Base-by-base conservation (phyloP, 2,329 filamentous ascomycete species). In the Albophoma yamanashiensis region DNA sequence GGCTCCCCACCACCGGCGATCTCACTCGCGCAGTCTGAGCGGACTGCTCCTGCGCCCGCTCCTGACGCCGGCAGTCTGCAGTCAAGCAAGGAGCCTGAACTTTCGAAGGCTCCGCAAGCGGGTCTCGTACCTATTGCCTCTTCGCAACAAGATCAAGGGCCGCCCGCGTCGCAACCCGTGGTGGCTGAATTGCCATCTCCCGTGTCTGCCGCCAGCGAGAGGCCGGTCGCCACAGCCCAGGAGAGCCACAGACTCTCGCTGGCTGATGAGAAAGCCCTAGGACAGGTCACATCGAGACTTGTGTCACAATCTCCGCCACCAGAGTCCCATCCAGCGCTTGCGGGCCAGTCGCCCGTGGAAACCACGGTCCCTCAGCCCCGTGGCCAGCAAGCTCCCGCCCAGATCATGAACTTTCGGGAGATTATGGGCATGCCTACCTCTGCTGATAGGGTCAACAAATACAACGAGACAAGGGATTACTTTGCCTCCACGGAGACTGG, bases 401-500 rank as follows among this genome's bases (percentile, higher is more conserved):
- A 68, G 55, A 75, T 83, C 43, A 79, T 82, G 64, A 77, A 82
- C 1, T 92, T 95, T 73, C 84, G 86, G 57, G 89, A 96, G 61
- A 96, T 97, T 62, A 79, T 91, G 67, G 84, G 83, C 11, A 79
- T 94, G 57, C 79, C 82, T 20, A 84, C 82, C 2, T 73, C 86
- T 0, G 72, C 79, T 17, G 87, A 94, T 64, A 85, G 92, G 25
- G 89, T 94, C 62, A 78, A 81, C 52, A 87, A 85, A 17, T 96
- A 89, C 70, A 83, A 90, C 61, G 83, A 88, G 61, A 88, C 89
- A 0, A 83, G 91, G 53, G 76, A 83, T 20, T 82, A 89, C 55
- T 91, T 92, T 71, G 86, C 88, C 0, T 72, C 75, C 15, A 85
- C 88, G 70, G 86, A 96, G 61, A 89, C 89, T 6, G 91, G 92